These are phyloP conservation scores for Tilletiopsis washingtonensis DNA, from an alignment of 1,284 basidiomycete species.

Conservation along the genomic window DNA sequence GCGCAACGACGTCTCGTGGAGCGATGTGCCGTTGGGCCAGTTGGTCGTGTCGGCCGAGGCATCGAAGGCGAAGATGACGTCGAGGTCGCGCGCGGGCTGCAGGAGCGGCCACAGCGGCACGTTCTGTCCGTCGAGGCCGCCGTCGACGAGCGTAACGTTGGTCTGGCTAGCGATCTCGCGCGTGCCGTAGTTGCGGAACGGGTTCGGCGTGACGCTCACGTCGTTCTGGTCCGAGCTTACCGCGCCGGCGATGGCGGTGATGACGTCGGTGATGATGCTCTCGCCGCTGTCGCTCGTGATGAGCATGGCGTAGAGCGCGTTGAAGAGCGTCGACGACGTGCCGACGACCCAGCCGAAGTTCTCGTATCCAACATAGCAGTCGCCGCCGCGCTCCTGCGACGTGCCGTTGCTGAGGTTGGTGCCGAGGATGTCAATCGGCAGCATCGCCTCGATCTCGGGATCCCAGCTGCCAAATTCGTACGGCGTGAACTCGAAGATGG, in stretches of 20 bases:
- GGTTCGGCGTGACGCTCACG: constrained; percentile 50
- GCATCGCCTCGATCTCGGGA: constrained; percentile 35
- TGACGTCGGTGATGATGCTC: constrained; percentile 22
- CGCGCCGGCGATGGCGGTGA: constrained; percentile 20
- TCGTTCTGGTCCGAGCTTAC: constrained; percentile 48
- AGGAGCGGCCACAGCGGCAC: constrained; percentile 61
- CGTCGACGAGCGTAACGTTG: constrained; percentile 40
- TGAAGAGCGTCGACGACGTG: constrained; percentile 47
- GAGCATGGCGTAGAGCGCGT: constrained; percentile 40
- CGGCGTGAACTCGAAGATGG: constrained; percentile 51
- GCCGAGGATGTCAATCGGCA: constrained; percentile 41
- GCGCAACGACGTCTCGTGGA: constrained; percentile 45
- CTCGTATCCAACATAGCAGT: constrained; percentile 34
- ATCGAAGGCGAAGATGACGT: constrained; percentile 65
- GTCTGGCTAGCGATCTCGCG: constrained; percentile 9
- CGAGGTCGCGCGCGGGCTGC: constrained; percentile 58
- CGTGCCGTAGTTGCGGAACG: constrained; percentile 43
- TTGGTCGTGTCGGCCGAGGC: constrained; percentile 54
- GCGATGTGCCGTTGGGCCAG: constrained; percentile 60
- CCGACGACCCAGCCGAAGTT: constrained; percentile 36
- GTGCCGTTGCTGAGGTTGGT: constrained; percentile 26
- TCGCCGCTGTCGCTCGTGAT: constrained; percentile 17
- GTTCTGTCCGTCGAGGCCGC: constrained; percentile 51
- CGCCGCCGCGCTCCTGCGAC: constrained; percentile 10
- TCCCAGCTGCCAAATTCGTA: constrained; percentile 53